phyloP scores from a whole-genome alignment of 1,284 basidiomycete species.

The Ustilago xerochloae region DNA sequence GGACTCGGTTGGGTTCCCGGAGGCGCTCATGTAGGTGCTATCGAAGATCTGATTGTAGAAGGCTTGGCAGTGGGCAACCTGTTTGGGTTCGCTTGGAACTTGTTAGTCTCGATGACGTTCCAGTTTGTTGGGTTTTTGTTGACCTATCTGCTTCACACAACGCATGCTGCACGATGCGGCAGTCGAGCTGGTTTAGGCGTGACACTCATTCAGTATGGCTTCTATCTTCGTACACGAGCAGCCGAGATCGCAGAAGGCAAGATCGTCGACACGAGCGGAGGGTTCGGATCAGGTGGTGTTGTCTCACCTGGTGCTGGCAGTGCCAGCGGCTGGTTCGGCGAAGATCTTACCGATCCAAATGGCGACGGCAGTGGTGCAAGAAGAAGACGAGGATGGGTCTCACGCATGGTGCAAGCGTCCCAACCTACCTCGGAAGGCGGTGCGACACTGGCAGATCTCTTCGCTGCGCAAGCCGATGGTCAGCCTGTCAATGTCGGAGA shows the following conservation, averaged over 20 bases:
- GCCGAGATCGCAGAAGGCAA: constrained; percentile 67
- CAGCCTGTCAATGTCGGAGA: constrained; percentile 68
- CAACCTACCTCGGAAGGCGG: constrained; percentile 36
- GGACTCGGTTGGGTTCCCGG: constrained; percentile 66
- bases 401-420: constrained; percentile 15
- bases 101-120: constrained; percentile 92
- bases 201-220: constrained; percentile 87
- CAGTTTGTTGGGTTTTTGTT: constrained; percentile 78
- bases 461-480: constrained; percentile 67
- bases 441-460: constrained; percentile 51
- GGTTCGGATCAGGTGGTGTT: constrained; percentile 3
- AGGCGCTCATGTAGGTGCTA: constrained; percentile 57
- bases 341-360: constrained; percentile 9
- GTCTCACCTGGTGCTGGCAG: constrained; percentile 40
- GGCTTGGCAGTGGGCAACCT: constrained; percentile 73
- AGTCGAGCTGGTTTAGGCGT: constrained; percentile 93
- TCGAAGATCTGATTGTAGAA: constrained; percentile 73
- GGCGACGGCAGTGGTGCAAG: constrained; percentile 5
- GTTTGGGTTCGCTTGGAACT: constrained; percentile 81
- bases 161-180: constrained; percentile 93
- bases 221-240: constrained; percentile 77
- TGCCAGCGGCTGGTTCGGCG: constrained; percentile 63
- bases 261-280: constrained; percentile 21
- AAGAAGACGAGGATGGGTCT: constrained; percentile 15
- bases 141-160: constrained; percentile 70